Conservation (phyloP, 352 stramenopile genomes). For the Lagenidium giganteum region DNA sequence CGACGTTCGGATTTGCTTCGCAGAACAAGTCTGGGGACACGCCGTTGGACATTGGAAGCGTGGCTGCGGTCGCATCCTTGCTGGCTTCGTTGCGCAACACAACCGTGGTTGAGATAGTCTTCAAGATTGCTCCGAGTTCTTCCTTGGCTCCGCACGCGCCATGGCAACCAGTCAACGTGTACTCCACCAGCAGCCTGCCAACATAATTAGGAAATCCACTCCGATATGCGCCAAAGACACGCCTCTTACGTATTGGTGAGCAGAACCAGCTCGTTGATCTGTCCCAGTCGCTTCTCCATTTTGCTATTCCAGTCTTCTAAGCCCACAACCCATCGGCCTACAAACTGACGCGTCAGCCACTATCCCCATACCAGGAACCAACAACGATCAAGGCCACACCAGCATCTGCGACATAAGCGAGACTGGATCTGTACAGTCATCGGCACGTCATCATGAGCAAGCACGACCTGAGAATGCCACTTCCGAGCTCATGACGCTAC, state of each 20-base stretch:
- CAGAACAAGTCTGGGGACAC: background rate
- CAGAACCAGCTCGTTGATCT: slow-evolving; percentile 82
- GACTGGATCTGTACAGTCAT: slow-evolving; percentile 34
- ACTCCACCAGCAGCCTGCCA: slow-evolving; percentile 59
- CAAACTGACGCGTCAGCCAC: slow-evolving; percentile 1
- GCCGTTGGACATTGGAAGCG: slow-evolving; percentile 1
- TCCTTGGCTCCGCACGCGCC: slow-evolving; percentile 51
- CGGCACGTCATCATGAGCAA: background rate
- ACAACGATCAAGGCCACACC: slow-evolving; percentile 7
- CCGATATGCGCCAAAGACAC: too few relatives aligned
- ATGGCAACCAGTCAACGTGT: slow-evolving; percentile 52
- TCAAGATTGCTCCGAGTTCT: slow-evolving; percentile 60
- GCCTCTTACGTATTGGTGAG: slow-evolving; percentile 49
- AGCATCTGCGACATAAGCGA: slow-evolving; percentile 66
- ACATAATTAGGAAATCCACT: background rate
- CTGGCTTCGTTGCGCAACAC: slow-evolving; percentile 50
- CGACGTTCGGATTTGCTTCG: too few relatives aligned
- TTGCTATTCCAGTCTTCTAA: slow-evolving; percentile 86
- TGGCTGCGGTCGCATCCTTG: slow-evolving; percentile 4
- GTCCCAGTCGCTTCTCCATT: slow-evolving; percentile 75
- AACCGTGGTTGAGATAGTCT: slow-evolving; percentile 53
- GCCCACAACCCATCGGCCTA: slow-evolving; percentile 74
- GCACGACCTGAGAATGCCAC: background rate
- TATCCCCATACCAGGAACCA: background rate
- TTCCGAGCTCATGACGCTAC: slow-evolving; percentile 7